Base-by-base conservation (phyloP, 2,329 filamentous ascomycete species). In the Aspergillus fijiensis region DNA sequence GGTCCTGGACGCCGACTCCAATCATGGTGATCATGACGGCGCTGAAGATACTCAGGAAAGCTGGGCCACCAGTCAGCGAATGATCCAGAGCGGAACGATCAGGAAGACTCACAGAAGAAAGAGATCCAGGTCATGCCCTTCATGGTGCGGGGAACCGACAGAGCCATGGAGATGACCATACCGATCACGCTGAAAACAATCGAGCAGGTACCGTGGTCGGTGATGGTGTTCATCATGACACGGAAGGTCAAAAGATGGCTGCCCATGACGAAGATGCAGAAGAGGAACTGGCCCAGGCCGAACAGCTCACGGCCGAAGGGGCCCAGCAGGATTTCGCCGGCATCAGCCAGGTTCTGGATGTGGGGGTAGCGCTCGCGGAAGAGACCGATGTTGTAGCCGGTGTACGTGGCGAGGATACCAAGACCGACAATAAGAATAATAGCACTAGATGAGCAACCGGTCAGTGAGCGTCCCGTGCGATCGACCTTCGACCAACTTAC, bases 231-330 rank as follows among this genome's bases (percentile, higher is more conserved):
- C 74, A 90, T 84, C 72, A 88, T 88, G 67, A 90, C 87, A 31
- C 83, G 83, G 64, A 89, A 89, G 0, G 87, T 89, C 63, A 90
- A 76, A 58, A 89, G 82, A 74, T 91, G 89, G n/a, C 87, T 88
- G 35, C 83, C 87, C 74, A 88, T 86, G 62, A 89, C 84, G 76
- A 91, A 89, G 63, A 88, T 78, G 33, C 90, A 79, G 72, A 90
- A 85, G 27, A 90, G 74, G 2, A 83, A 76, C 65, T 89, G 87
- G 66, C 84, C 86, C 60, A 80, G 75, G 27, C 86, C 87, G 49
- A 89, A 80, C 25, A 91, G 65, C 70, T 89, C 85, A 59, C 85
- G 83, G 1, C 86, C 87, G 49, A 85, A 77, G 9, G 75, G 76
- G 14, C 89, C 89, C 64, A 83, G 78, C 52, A 91, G 79, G 60